These are phyloP conservation scores for Ophiosphaerella herpotricha DNA, from an alignment of 2,329 filamentous ascomycete species.

Conservation along the genomic window DNA sequence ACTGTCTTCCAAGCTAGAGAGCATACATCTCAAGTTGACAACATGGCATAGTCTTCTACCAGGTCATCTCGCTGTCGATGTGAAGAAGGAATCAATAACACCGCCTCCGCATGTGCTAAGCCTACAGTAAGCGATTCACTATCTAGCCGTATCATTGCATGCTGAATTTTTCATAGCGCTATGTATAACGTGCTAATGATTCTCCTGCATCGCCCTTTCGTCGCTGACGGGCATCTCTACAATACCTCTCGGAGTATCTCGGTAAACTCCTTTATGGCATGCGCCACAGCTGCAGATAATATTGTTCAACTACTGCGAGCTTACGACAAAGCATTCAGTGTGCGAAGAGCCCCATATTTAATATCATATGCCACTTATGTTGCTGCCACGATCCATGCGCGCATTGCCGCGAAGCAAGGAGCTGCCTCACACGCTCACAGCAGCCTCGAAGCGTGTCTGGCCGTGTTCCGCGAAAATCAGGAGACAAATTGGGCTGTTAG, in stretches of 20 bases:
- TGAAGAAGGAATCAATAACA: constrained; percentile 28
- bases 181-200: constrained; percentile 59
- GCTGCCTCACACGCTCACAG: constrained; percentile 45
- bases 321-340: constrained; percentile 54
- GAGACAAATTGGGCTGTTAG: constrained; percentile 57
- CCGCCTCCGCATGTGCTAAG: constrained; percentile 45
- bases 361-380: constrained; percentile 63
- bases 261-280: constrained; percentile 51
- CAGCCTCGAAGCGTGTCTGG: constrained; percentile 51
- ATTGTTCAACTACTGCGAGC: constrained; percentile 52
- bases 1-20: constrained; percentile 44
- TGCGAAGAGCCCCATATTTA: constrained; percentile 57
- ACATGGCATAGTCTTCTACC: constrained; percentile 52
- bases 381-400: constrained; percentile 58
- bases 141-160: background rate
- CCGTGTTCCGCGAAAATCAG: constrained; percentile 55
- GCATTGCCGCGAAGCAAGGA: constrained; percentile 52
- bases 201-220: constrained; percentile 59
- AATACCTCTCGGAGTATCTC: constrained; percentile 48
- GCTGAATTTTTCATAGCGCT: constrained; percentile 25
- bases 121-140: constrained; percentile 21
- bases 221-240: constrained; percentile 56
- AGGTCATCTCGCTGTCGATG: constrained; percentile 48
- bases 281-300: constrained; percentile 52
- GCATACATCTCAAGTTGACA: constrained; percentile 49